Base-by-base conservation (phyloP, 2,329 filamentous ascomycete species). In the Graphilbum sp. region DNA sequence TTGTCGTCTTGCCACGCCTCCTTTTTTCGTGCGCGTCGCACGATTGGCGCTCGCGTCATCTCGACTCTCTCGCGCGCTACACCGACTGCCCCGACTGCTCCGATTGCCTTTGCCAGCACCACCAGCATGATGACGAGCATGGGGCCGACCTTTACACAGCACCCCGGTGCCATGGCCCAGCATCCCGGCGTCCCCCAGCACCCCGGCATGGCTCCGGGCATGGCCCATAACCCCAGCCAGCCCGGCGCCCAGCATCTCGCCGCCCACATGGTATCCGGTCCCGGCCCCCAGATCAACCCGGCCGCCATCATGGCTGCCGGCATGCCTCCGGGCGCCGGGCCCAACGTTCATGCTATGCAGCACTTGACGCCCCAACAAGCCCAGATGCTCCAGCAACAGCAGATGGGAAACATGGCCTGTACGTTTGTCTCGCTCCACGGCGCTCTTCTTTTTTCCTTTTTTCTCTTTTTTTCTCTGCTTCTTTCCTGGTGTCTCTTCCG, bases 201-300 rank as follows among this genome's bases (percentile, higher is more conserved):
- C 53, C 74, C 73, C 5, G 46, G 46, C 43, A 71, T 75, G 62
- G 68, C 63, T 16, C 68, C 66, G 10, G 69, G 67, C 39, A 74
- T 75, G 68, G 67, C 66, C 50, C 78, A 79, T 37, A 80, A 78
- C 49, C 75, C 73, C 38, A 78, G 72, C 47, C 77, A 81, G 52
- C 75, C 73, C 47, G 79, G 79, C 56, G 67, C 65, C 38, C 77
- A 79, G 46, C 79, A 82, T 56, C 67, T 76, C 48, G 60, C 58
- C 27, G 60, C 58, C 17, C 78, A 81, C 49, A 80, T 82, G 62
- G 79, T 79, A 21, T 81, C 80, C 41, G 79, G 72, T 27, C 78
- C 80, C 17, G 75, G 74, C 47, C 72, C 70, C 43, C 79, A 82
- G 53, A 76, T 83, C 46, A 82, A 75, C 53, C 77, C 81, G 50